Base-by-base conservation (phyloP, 176 grass and related monocot species). In the Musa schizocarpa region DNA sequence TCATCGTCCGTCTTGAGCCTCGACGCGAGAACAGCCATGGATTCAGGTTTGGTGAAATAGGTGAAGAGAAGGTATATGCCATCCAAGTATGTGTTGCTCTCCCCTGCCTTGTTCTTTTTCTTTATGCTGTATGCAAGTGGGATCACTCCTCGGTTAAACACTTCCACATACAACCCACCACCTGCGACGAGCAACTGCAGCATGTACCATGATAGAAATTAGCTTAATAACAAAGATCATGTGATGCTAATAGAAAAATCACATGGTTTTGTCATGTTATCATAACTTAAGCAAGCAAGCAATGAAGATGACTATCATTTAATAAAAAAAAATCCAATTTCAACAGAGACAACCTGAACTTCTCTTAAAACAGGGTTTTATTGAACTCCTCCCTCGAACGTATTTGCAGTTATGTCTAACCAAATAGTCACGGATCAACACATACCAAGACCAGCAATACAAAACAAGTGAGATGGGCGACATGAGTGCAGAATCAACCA, bases 21-120 rank as follows among this genome's bases (percentile, higher is more conserved):
- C 17, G 68, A 65, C 62, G 91, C 90, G 19, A 99, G 83, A 10
- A 86, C 69, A 68, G 8, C 52, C 1, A 93, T 74, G 3, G 95
- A 99, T 27, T 93, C 88, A 1, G 95, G 90, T 73, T 93, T 99
- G 19, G 95, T 91, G 86, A 98, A 99, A 85, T 85, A 99, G 13
- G 88, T 89, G 59, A 91, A 85, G 62, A 91, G 84, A 76, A 99
- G 83, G 90, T 91, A 99, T 58, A 91, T 91, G 58, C 95, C 95
- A 55, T 99, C 90, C 10, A 88, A 83, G 76, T 87, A 99, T 11
- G 88, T 91, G 22, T 85, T 88, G 1, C 76, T 92, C 57, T 87
- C 72, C 54, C 95, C 95, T 5, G 88, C 92, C 73, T 76, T 85
- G 88, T 87, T 85, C 83, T 81, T 85, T 81, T 89, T 99, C 80